Percentiles rank a stretch among this genome's conserved stretches.
These are phyloP conservation scores for Panicum miliaceum DNA, from an alignment of 176 grass and related monocot species.

Conservation along the genomic window DNA sequence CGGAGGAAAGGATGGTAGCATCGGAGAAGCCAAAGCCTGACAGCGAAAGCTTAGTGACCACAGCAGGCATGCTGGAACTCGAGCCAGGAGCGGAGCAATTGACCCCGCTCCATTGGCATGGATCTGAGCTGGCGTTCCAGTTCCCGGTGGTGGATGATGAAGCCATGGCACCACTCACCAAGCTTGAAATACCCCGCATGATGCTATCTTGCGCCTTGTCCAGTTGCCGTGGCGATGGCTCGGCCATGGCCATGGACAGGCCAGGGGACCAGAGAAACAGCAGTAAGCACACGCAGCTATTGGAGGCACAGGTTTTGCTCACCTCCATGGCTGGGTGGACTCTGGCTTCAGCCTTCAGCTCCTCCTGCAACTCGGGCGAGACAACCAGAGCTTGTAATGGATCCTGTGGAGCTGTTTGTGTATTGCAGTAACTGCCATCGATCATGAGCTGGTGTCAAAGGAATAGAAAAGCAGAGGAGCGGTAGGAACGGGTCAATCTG, in stretches of 20 bases:
- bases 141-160: not conserved
- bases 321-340: slow-evolving; percentile 29
- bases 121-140: slow-evolving; percentile 47
- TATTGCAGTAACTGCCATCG: not conserved
- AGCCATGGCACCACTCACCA: not conserved
- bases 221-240: not conserved
- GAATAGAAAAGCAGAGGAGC: not conserved
- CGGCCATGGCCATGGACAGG: not conserved
- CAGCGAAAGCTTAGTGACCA: slow-evolving; percentile 46
- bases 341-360: slow-evolving; percentile 2
- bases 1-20: slow-evolving; percentile 27
- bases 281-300: slow-evolving; percentile 28
- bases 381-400: not conserved
- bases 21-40: slow-evolving; percentile 45
- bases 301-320: not conserved
- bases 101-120: slow-evolving; percentile 56
- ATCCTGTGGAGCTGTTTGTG: not conserved
- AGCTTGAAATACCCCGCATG: slow-evolving; percentile 33
- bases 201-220: slow-evolving; percentile 44
- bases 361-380: not conserved
- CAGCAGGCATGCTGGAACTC: not conserved
- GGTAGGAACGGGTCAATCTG: not conserved
- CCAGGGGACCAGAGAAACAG: slow-evolving; percentile 26
- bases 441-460: not conserved
- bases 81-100: not conserved